These are phyloP conservation scores for Heliamphora exappendiculata DNA, from an alignment of 148 eudicot species.

Conservation along the genomic window DNA sequence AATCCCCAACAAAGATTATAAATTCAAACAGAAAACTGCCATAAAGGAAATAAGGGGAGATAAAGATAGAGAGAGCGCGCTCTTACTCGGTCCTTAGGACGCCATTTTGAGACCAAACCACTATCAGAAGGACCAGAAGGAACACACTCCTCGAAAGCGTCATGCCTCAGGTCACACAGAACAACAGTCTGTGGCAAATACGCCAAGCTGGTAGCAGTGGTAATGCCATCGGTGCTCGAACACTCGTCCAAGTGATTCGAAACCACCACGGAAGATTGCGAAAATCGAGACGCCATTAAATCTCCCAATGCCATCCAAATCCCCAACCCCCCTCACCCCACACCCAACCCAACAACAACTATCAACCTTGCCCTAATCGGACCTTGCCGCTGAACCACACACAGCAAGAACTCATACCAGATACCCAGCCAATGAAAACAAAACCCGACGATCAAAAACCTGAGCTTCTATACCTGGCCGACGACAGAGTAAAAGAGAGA, in stretches of 20 bases:
- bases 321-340: constrained; percentile 7
- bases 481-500: background rate
- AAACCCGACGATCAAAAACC: background rate
- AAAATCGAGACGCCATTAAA: constrained; percentile 75
- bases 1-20: background rate
- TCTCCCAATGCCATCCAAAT: constrained; percentile 94
- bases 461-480: background rate
- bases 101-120: constrained; percentile 86
- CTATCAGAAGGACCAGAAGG: constrained; percentile 71
- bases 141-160: constrained; percentile 57
- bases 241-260: constrained; percentile 43
- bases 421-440: background rate
- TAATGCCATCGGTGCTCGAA: constrained; percentile 13
- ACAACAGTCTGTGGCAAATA: constrained; percentile 76
- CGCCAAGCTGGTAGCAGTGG: constrained; percentile 50
- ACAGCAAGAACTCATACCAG: constrained; percentile 2
- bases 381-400: constrained; percentile 5
- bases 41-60: background rate
- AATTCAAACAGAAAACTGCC: background rate
- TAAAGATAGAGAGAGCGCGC: background rate
- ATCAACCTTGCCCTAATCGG: constrained; percentile 30
- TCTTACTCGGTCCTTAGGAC: constrained; percentile 73
- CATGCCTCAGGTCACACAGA: constrained; percentile 81
- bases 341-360: background rate
- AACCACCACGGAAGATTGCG: constrained; percentile 34